Base-by-base conservation (phyloP, 192 early-diverging fungal species). In the Spizellomyces punctatus region DNA sequence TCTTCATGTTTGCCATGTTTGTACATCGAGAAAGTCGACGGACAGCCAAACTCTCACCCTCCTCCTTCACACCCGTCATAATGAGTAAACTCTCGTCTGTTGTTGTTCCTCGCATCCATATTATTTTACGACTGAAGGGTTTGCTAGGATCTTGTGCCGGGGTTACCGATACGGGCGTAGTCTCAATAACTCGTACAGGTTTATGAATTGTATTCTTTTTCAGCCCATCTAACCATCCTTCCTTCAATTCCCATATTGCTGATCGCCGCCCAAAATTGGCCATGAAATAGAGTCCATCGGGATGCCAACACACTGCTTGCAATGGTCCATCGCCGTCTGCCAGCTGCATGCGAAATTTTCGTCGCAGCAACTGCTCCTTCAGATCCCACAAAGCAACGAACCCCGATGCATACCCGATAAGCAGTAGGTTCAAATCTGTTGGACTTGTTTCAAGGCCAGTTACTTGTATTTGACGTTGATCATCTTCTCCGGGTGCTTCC, bases 341-440 rank as follows among this genome's bases (percentile, higher is more conserved):
- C 0, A 63, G 27, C 9, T 50, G 69, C n/a, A 72, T 9, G 7
- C 6, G 64, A 57, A 27, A 63, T 47, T 10, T 69, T 55, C 22
- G 63, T 75, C 12, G 59, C 0, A 80, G 68, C 5, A 70, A 10
- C 19, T 81, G 79, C 16, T 82, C 77, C 17, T 77, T 71, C 27
- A 86, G 58, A 44, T 82, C 80, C 86, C 84, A 89, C 10, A 89
- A 73, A 17, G 80, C 69, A 1, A 85, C 71, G 16, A 61, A 6
- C 1, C 76, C 80, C 0, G 78, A 67, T 41, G 78, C 70, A 52
- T 88, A 88, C 6, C 76, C 88, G 46, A 89, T 80, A 14, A 89
- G 63, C 10, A 89, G 67, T 12, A 78, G 74, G 45, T 85, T 83
- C 47, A 78, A 56, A 48, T 88, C 85, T 1, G 56, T 77, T 6